phyloP scores from a whole-genome alignment of 176 grass and related monocot genomes.

The Hordeum marinum region DNA sequence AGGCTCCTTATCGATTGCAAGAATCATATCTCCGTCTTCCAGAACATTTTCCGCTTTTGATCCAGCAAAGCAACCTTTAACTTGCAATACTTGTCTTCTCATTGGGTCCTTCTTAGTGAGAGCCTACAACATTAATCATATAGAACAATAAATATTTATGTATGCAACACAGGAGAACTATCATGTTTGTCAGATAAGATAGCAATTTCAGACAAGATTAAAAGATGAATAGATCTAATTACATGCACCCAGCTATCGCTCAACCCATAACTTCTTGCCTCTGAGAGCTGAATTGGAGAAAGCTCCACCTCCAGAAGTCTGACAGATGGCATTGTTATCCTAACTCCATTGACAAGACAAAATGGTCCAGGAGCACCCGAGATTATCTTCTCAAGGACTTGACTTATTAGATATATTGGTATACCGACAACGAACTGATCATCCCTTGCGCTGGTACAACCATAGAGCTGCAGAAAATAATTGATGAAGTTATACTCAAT shows the following conservation, averaged over 20 bases:
- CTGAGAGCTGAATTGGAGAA: constrained; percentile 91
- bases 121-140: constrained; percentile 38
- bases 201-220: constrained; percentile 13
- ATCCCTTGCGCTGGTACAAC: constrained; percentile 74
- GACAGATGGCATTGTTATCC: constrained; percentile 70
- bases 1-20: constrained; percentile 89
- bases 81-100: constrained; percentile 84
- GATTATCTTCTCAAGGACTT: constrained; percentile 90
- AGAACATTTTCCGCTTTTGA: constrained; percentile 87
- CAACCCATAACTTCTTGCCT: constrained; percentile 94
- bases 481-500: no score
- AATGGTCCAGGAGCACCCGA: constrained; percentile 46
- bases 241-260: constrained; percentile 92
- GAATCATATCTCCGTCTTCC: constrained; percentile 95
- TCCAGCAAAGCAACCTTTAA: constrained; percentile 97
- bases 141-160: not conserved
- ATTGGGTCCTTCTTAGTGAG: constrained; percentile 87
- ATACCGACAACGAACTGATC: constrained; percentile 99
- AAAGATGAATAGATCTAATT: constrained; percentile 26
- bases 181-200: constrained; percentile 1
- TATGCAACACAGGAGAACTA: not conserved
- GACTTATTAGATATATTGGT: constrained; percentile 89
- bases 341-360: constrained; percentile 79
- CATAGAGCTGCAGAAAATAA: constrained; percentile 64
- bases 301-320: constrained; percentile 94